phyloP scores from a whole-genome alignment of 169 alveolate genomes.

The Perkinsus marinus region DNA sequence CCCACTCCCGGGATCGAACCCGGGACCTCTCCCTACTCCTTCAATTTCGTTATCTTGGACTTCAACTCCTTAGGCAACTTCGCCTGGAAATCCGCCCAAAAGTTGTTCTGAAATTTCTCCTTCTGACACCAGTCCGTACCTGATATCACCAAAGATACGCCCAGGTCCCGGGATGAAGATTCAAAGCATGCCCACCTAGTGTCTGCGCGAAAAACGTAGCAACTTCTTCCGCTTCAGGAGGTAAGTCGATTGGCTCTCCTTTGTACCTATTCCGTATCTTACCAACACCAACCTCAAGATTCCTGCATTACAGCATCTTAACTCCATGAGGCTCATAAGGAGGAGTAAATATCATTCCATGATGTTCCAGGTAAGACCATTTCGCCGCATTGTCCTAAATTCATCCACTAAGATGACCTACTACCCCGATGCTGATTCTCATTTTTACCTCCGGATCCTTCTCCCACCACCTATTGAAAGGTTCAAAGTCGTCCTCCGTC shows the following conservation, averaged over 20 bases:
- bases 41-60: slow-evolving; percentile 39
- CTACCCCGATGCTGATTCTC: no score
- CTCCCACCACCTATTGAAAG: not conserved
- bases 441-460: not conserved
- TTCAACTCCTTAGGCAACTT: slow-evolving; percentile 32
- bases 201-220: slow-evolving; percentile 90
- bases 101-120: slow-evolving; percentile 73
- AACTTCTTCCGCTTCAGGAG: slow-evolving; percentile 89
- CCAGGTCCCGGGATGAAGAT: no score
- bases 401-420: no score
- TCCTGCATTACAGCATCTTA: slow-evolving; percentile 27
- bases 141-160: not conserved
- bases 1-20: slow-evolving; percentile 35
- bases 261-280: slow-evolving; percentile 33
- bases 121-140: slow-evolving; percentile 81
- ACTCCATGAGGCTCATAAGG: slow-evolving; percentile 64
- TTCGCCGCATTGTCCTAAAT: not conserved
- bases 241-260: slow-evolving; percentile 63
- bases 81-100: slow-evolving; percentile 59
- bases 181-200: slow-evolving; percentile 34
- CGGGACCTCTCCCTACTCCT: slow-evolving; percentile 31
- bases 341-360: slow-evolving; percentile 74
- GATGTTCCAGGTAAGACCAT: slow-evolving; percentile 74
- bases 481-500: not conserved
- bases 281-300: not conserved